Evolutionary conservation across 2,329 filamentous ascomycete species (phyloP).

Genomic region (Aspergillus sp.): DNA sequence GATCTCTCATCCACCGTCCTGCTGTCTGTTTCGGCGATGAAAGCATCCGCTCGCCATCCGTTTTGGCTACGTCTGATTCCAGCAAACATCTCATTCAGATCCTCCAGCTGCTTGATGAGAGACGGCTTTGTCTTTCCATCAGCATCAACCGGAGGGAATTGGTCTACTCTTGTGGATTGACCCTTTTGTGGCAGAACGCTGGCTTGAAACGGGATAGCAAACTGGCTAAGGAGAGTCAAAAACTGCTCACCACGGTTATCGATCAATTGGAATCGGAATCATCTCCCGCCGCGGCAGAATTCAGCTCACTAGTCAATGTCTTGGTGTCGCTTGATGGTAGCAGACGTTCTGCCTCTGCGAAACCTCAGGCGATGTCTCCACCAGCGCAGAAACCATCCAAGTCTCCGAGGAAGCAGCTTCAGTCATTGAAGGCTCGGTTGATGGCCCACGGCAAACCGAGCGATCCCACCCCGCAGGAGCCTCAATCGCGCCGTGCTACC

Average conservation of each 20-base stretch:
- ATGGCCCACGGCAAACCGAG: constrained; percentile 20
- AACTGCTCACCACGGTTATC: constrained; percentile 61
- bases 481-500: constrained; percentile 30
- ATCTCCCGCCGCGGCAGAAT: constrained; percentile 51
- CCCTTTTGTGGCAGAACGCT: constrained; percentile 80
- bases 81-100: constrained; percentile 94
- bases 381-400: constrained; percentile 29
- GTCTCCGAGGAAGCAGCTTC: constrained; percentile 36
- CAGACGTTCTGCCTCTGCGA: constrained; percentile 15
- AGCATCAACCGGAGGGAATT: constrained; percentile 86
- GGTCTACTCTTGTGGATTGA: constrained; percentile 76
- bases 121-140: constrained; percentile 84
- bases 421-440: constrained; percentile 35
- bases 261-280: constrained; percentile 58
- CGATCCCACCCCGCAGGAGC: constrained; percentile 20
- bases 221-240: constrained; percentile 78
- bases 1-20: constrained; percentile 82
- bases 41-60: constrained; percentile 69
- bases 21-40: constrained; percentile 79
- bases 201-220: constrained; percentile 81
- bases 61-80: constrained; percentile 75
- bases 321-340: constrained; percentile 39
- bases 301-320: constrained; percentile 48
- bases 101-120: constrained; percentile 80
- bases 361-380: constrained; percentile 29